phyloP scores from a whole-genome alignment of 129 eudicot species.

The Calendula officinalis region DNA sequence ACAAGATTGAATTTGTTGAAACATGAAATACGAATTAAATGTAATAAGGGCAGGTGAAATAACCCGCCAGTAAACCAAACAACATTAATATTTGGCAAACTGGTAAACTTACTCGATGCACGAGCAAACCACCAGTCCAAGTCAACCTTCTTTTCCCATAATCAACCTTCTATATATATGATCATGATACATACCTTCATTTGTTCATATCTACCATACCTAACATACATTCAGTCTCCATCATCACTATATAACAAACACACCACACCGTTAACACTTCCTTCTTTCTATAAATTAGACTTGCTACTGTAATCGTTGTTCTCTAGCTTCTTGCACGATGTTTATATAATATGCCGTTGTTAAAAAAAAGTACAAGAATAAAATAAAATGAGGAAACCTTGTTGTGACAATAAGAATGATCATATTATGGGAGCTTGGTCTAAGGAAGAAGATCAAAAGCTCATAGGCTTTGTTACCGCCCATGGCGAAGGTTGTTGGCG shows the following conservation, averaged over 20 bases:
- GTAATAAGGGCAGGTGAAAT: neutral
- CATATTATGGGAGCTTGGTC: slow-evolving; percentile 41
- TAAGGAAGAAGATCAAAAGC: slow-evolving; percentile 47
- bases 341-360: neutral
- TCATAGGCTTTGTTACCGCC: slow-evolving; percentile 26
- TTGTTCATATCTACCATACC: slow-evolving; percentile 21
- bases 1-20: no score
- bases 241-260: neutral
- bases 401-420: slow-evolving; percentile 17
- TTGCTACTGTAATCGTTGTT: neutral
- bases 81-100: neutral
- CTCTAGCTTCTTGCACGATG: no score
- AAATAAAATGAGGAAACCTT: slow-evolving; percentile 35
- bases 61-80: neutral
- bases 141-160: slow-evolving; percentile 24
- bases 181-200: slow-evolving; percentile 3
- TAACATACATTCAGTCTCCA: neutral
- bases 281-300: neutral
- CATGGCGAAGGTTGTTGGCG: slow-evolving; percentile 44
- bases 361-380: neutral
- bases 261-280: neutral
- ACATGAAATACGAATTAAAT: neutral
- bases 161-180: neutral
- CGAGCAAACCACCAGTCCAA: slow-evolving; percentile 45
- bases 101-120: slow-evolving; percentile 11